Evolutionary conservation across 495 filamentous ascomycete genomes (phyloP), one percentile per base, ranked within the genome.

Genomic region (Xylaria venustula): DNA sequence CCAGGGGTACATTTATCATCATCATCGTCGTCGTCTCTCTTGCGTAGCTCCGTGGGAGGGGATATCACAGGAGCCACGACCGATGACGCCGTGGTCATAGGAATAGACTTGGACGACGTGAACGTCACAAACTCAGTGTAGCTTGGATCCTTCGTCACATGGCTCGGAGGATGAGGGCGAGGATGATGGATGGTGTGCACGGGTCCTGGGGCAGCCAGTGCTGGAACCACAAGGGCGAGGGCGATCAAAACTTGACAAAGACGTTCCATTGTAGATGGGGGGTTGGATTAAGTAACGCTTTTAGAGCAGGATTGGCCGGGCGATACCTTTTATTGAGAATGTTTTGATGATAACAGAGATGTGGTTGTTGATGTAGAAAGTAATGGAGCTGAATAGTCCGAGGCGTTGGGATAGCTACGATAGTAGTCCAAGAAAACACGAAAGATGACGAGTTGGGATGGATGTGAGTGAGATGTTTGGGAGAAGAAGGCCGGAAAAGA

Each of bases 191-290:
- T 11, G 14, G 20, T 20, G 45, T 22, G 44, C 14, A 58, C 19
- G n/a, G 45, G n/a, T 20, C 46, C 56, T 2, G 56, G 56, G n/a
- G 20, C 46, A 37, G 58, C 37, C 5, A 60, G 40, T 26, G 40
- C 40, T n/a, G 58, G 40, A 48, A 15, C 48, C 37, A 60, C 49
- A 2, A 60, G 19, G 15, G 48, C 26, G 20, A 60, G 37, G 15
- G 48, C 19, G 46, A 53, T 20, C 48, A 60, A 7, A 3, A 14
- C 48, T 20, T 34, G 46, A 23, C 47, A 32, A 22, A 51, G 15
- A 45, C 36, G 49, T 20, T 45, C 4, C 58, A 60, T 60, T 22
- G 26, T 53, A 20, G 7, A 52, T 8, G 36, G 14, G 28, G 12
- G 14, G 8, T 11, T 36, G 32, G 17, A 30, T 42, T 30, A 19